Evolutionary conservation across 2,329 filamentous ascomycete genomes (phyloP).

Genomic region (Fusarium mangiferae): DNA sequence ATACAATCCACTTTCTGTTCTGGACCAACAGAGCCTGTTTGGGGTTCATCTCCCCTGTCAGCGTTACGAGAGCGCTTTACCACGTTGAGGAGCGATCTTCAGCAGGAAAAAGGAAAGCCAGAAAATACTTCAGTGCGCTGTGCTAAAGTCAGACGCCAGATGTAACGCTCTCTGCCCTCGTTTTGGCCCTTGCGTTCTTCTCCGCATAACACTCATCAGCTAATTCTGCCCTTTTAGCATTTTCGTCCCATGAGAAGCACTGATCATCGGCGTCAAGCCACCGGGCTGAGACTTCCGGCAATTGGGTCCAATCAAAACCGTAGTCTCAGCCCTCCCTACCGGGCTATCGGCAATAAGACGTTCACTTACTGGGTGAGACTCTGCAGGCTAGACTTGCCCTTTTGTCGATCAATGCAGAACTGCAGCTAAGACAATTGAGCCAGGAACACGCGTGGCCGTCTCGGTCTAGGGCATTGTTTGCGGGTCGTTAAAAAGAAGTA

Average conservation of each 20-base stretch:
- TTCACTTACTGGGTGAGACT: background rate
- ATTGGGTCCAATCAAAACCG: background rate
- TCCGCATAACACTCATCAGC: background rate
- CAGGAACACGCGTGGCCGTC: conserved; percentile 11
- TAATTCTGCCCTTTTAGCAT: background rate
- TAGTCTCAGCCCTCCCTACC: background rate
- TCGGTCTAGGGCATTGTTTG: background rate
- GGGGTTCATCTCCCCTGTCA: background rate
- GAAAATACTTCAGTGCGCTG: background rate
- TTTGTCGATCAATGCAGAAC: conserved; percentile 6
- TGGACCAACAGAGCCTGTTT: background rate
- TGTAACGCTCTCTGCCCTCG: background rate
- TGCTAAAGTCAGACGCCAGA: background rate
- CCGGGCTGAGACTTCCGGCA: background rate
- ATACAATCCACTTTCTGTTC: background rate
- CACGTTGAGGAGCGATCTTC: background rate
- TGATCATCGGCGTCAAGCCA: background rate
- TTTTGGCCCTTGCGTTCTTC: background rate
- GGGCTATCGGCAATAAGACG: conserved; percentile 10
- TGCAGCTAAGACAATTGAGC: background rate
- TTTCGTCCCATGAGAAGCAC: background rate
- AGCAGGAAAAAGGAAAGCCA: background rate
- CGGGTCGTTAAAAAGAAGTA: background rate
- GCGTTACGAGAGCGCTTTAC: background rate
- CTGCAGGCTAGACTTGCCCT: background rate